Evolutionary conservation across 768 basidiomycete species (phyloP).

Genomic region (Agrocybe pediades): DNA sequence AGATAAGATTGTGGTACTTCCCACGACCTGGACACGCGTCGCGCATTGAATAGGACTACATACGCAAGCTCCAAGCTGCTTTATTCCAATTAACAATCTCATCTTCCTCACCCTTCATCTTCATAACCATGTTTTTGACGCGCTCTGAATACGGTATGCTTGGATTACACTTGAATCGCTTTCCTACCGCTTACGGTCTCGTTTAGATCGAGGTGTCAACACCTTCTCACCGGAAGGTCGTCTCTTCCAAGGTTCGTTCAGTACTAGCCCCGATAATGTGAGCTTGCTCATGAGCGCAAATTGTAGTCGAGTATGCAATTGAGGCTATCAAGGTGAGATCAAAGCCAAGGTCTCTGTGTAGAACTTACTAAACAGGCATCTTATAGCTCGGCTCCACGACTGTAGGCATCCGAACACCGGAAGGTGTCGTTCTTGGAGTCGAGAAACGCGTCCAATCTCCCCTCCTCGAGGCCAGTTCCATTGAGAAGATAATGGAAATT

Average conservation of each 20-base stretch:
- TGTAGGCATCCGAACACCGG: slow-evolving; percentile 88
- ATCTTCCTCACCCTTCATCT: slow-evolving; percentile 21
- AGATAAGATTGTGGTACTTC: slow-evolving; percentile 33
- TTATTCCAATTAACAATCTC: slow-evolving; percentile 23
- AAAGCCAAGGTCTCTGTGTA: slow-evolving; percentile 1
- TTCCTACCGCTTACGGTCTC: background rate
- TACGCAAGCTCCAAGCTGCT: slow-evolving; percentile 38
- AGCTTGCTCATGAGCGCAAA: slow-evolving; percentile 17
- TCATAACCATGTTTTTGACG: slow-evolving; percentile 79
- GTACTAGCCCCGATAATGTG: background rate
- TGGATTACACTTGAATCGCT: background rate
- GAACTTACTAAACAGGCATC: background rate
- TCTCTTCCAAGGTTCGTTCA: slow-evolving; percentile 86
- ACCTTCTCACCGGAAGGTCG: slow-evolving; percentile 99
- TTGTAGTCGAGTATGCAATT: slow-evolving; percentile 96
- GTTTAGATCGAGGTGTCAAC: slow-evolving; percentile 93
- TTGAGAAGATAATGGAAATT: slow-evolving; percentile 99
- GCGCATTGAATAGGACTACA: slow-evolving; percentile 13
- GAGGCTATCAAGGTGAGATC: slow-evolving; percentile 90
- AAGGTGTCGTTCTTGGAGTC: slow-evolving; percentile 92
- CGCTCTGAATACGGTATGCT: slow-evolving; percentile 88
- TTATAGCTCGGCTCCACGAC: slow-evolving; percentile 96
- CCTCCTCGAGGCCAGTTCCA: slow-evolving; percentile 90
- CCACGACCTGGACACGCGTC: slow-evolving; percentile 53
- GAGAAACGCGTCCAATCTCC: slow-evolving; percentile 99